These are phyloP conservation scores for Entrophospora sp. DNA, from an alignment of 192 early-diverging fungal species.

Conservation along the genomic window DNA sequence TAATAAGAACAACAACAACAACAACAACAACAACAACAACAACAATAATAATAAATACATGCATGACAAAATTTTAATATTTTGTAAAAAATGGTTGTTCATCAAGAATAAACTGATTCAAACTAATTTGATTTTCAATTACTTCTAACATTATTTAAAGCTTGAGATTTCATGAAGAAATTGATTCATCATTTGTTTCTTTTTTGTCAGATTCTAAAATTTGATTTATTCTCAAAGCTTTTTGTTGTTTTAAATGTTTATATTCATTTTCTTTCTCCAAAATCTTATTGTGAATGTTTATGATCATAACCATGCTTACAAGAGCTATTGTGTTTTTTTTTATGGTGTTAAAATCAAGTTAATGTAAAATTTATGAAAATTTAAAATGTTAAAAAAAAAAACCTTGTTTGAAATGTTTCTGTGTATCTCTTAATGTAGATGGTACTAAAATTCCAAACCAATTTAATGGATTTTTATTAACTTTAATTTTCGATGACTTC, in stretches of 20 bases:
- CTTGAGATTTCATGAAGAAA: too few relatives aligned
- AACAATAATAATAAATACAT: too few relatives aligned
- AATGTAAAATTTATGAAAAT: not conserved
- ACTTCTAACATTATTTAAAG: too few relatives aligned
- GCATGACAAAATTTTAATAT: too few relatives aligned
- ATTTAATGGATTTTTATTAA: slow-evolving; percentile 25
- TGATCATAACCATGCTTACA: not conserved
- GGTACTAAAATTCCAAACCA: slow-evolving; percentile 43
- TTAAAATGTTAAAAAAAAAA: not conserved
- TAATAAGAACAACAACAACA: too few relatives aligned
- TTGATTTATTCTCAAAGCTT: not conserved
- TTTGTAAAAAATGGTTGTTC: too few relatives aligned
- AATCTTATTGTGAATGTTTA: slow-evolving; percentile 13
- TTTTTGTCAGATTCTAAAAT: not conserved
- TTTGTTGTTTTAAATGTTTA: not conserved
- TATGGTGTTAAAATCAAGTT: not conserved
- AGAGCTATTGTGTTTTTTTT: not conserved
- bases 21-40: too few relatives aligned
- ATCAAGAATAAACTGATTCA: too few relatives aligned
- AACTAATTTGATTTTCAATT: too few relatives aligned
- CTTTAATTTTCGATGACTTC: not conserved
- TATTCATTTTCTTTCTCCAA: slow-evolving; percentile 1
- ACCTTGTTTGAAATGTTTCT: slow-evolving; percentile 32
- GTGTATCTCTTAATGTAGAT: slow-evolving; percentile 27
- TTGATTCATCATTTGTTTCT: too few relatives aligned